Conservation (phyloP, 2,329 filamentous ascomycete genomes). For the Daldinia eschscholtzii region DNA sequence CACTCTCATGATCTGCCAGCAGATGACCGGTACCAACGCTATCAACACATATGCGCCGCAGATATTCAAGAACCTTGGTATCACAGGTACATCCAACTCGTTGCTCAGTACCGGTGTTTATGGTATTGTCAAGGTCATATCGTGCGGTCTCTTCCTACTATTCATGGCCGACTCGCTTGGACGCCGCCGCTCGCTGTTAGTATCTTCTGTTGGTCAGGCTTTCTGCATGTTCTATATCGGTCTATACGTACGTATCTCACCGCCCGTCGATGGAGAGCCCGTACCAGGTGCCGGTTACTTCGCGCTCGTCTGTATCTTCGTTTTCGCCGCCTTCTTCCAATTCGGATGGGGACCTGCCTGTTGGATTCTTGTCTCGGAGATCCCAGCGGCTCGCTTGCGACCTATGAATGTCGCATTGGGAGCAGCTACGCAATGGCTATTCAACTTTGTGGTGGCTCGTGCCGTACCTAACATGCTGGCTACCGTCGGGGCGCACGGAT, state of each 20-base stretch:
- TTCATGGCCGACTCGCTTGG: conserved; percentile 73
- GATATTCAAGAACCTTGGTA: conserved; percentile 53
- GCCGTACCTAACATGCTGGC: conserved; percentile 74
- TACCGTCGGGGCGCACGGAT: conserved; percentile 55
- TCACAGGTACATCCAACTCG: conserved; percentile 62
- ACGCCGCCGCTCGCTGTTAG: conserved; percentile 66
- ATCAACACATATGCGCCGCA: conserved; percentile 54
- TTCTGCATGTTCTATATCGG: conserved; percentile 75
- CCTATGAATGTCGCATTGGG: conserved; percentile 69
- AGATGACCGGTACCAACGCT: conserved; percentile 72
- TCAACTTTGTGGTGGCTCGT: conserved; percentile 74
- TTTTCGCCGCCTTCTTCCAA: conserved; percentile 76
- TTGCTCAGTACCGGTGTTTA: conserved; percentile 74
- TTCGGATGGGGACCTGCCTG: conserved; percentile 75
- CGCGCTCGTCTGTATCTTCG: conserved; percentile 74
- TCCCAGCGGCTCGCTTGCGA: conserved; percentile 68
- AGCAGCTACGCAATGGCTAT: conserved; percentile 73
- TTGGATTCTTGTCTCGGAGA: conserved; percentile 74
- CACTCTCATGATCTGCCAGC: conserved; percentile 73
- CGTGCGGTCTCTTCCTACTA: conserved; percentile 68
- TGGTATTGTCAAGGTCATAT: conserved; percentile 72
- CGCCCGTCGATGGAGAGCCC: conserved; percentile 61
- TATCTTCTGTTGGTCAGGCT: conserved; percentile 71
- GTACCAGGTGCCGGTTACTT: conserved; percentile 74
- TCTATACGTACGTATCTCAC: conserved; percentile 71